phyloP scores from a whole-genome alignment of 371 early-diverging fungal genomes.

The Polyrhizophydium stewartii region DNA sequence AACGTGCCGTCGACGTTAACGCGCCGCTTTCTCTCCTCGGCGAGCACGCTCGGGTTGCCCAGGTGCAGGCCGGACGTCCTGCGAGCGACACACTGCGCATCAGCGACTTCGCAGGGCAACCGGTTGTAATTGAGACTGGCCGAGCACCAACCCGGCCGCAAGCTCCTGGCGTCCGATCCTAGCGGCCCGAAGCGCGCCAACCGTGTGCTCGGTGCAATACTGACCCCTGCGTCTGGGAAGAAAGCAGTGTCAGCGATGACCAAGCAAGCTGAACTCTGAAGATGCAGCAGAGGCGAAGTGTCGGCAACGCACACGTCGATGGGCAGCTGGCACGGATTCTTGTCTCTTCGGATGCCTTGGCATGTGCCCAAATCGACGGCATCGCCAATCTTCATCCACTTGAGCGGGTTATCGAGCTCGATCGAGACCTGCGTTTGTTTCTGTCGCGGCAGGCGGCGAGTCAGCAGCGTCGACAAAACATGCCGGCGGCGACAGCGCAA shows the following conservation, averaged over 20 bases:
- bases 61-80: too few relatives aligned
- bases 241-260: too few relatives aligned
- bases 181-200: slow-evolving; percentile 17
- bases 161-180: slow-evolving; percentile 26
- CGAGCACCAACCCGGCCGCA: slow-evolving; percentile 4
- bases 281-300: too few relatives aligned
- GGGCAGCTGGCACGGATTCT: slow-evolving; percentile 12
- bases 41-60: too few relatives aligned
- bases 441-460: slow-evolving; percentile 6
- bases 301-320: slow-evolving; percentile 19
- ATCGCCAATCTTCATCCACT: slow-evolving; percentile 32
- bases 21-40: not conserved
- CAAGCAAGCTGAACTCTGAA: too few relatives aligned
- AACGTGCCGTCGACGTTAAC: slow-evolving; percentile 15
- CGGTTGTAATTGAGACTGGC: slow-evolving; percentile 2
- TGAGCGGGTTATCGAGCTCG: slow-evolving; percentile 24
- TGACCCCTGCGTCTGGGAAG: slow-evolving; percentile 15
- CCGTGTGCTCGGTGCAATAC: slow-evolving; percentile 30
- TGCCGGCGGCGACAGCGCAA: too few relatives aligned
- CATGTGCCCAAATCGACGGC: slow-evolving; percentile 30
- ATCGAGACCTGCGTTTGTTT: slow-evolving; percentile 16
- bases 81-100: too few relatives aligned
- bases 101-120: slow-evolving; percentile 11
- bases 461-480: not conserved
- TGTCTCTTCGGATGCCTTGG: slow-evolving; percentile 14